A percentile compares a stretch with the other conserved stretches of the same genome.
Evolutionary conservation across 2,329 filamentous ascomycete genomes (phyloP).

Genomic region (Ascochyta viciae-villosae): DNA sequence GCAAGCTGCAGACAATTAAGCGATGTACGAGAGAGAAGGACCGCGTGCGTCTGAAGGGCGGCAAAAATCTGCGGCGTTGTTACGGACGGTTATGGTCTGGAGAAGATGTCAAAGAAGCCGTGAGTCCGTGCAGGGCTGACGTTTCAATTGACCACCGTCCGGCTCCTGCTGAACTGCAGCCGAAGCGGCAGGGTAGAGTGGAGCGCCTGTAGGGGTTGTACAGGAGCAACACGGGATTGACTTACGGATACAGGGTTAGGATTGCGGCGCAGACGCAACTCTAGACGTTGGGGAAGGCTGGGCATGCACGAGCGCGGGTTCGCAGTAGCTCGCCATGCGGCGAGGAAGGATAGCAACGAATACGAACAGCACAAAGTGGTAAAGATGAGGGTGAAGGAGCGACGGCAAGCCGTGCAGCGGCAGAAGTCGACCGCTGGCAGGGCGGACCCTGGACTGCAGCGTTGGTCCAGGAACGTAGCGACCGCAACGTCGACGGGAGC

Average conservation of each 20-base stretch:
- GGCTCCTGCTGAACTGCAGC: conserved; percentile 44
- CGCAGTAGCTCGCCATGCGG: conserved; percentile 29
- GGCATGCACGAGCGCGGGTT: conserved; percentile 31
- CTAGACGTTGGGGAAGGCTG: conserved; percentile 33
- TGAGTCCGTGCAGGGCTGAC: conserved; percentile 50
- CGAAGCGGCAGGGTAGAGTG: conserved; percentile 41
- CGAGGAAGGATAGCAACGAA: conserved; percentile 44
- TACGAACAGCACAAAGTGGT: conserved; percentile 37
- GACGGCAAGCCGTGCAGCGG: conserved; percentile 38
- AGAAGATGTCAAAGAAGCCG: conserved; percentile 44
- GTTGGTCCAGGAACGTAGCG: conserved; percentile 28
- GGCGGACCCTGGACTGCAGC: conserved; percentile 27
- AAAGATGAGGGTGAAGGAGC: conserved; percentile 32
- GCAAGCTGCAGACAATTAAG: conserved; percentile 35
- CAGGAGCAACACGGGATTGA: conserved; percentile 34
- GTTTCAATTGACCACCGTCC: conserved; percentile 43
- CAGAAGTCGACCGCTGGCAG: conserved; percentile 33
- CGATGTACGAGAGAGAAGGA: conserved; percentile 41
- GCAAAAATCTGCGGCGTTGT: conserved; percentile 42
- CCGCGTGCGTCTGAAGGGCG: conserved; percentile 45
- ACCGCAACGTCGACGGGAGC: conserved; percentile 27
- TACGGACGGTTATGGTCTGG: conserved; percentile 44
- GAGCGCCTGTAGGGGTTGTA: conserved; percentile 24
- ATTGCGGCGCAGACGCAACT: conserved; percentile 41
- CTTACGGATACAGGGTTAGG: conserved; percentile 39